These are phyloP conservation scores for Gautieria morchelliformis DNA, from an alignment of 768 basidiomycete genomes.

Conservation along the genomic window DNA sequence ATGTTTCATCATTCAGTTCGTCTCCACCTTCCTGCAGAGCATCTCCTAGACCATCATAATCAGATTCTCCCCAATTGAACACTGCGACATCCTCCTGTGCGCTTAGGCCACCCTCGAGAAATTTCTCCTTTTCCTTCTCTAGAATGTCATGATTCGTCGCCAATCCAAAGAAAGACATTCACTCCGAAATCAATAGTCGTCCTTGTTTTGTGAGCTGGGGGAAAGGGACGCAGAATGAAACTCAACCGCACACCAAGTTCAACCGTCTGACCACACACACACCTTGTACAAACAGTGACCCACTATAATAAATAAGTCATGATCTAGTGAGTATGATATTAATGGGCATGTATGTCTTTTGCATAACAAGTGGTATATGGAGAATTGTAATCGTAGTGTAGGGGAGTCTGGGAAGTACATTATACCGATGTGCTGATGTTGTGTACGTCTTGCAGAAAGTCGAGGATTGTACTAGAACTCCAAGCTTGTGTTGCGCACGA, in stretches of 20 bases:
- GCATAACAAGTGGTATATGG: neutral
- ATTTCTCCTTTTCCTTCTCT: conserved; percentile 54
- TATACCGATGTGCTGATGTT: conserved; percentile 13
- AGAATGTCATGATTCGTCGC: conserved; percentile 39
- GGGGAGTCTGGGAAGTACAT: neutral
- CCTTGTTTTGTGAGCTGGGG: neutral
- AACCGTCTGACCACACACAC: too few relatives aligned
- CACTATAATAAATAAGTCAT: neutral
- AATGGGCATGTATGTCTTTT: neutral
- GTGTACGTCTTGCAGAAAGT: conserved; percentile 76
- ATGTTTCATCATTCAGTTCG: conserved; percentile 95
- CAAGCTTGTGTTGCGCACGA: conserved; percentile 94
- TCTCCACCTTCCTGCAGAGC: conserved; percentile 82
- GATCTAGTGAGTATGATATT: neutral
- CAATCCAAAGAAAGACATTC: conserved; percentile 83
- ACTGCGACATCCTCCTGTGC: conserved; percentile 74
- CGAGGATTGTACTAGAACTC: conserved; percentile 88
- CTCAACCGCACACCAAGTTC: too few relatives aligned
- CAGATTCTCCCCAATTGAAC: conserved; percentile 87
- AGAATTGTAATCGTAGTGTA: neutral
- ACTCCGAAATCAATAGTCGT: conserved; percentile 7
- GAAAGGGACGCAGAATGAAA: neutral
- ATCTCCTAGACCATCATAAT: conserved; percentile 84
- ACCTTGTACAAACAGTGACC: neutral
- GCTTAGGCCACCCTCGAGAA: conserved; percentile 32